Evolutionary conservation across 2,329 filamentous ascomycete species (phyloP), one percentile per base, ranked within the genome.

Genomic region (Colletotrichum sp.): DNA sequence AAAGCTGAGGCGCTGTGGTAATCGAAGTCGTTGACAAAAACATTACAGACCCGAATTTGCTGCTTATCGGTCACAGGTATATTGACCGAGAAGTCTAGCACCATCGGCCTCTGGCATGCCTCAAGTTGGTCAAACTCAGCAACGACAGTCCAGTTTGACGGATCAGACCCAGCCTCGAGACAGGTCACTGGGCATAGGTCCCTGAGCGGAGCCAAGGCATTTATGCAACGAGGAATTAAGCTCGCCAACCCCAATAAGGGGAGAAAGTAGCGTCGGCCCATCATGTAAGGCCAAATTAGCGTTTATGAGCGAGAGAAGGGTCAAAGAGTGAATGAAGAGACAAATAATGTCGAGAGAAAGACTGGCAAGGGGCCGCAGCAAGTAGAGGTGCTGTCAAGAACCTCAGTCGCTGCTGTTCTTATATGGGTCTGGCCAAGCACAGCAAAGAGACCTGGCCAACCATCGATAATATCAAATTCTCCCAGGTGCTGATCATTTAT

Each of bases 161-260:
- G 63, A n/a, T 76, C 48, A 4, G 30, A 28, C 48, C 59, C 73
- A 18, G 69, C 34, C 13, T 57, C 63, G 21, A 55, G 24, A 39
- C 73, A 76, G 21, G 64, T 68, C 26, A 34, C 21, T 34, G 73
- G 73, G 69, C 73, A 76, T 4, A 76, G 64, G 43, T 72, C 68
- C 18, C 67, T 63, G 24, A 55, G 15, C 18, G 66, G 36, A 24
- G 39, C 60, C 21, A 39, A 36, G n/a, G 24, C 72, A 72, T 57
- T 18, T 39, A 52, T 26, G 34, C 0, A 21, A 26, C 30, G 9
- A 26, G 30, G 39, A 18, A 24, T 39, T 9, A 48, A 28, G 64
- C 64, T 7, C 16, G 24, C 8, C 7, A 67, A 67, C 6, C 59
- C 66, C 43, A 74, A 55, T 18, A 57, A 52, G 63, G 64, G 63